Base-by-base conservation (phyloP, 202 grass and related monocot species). In the Carex arenaria region DNA sequence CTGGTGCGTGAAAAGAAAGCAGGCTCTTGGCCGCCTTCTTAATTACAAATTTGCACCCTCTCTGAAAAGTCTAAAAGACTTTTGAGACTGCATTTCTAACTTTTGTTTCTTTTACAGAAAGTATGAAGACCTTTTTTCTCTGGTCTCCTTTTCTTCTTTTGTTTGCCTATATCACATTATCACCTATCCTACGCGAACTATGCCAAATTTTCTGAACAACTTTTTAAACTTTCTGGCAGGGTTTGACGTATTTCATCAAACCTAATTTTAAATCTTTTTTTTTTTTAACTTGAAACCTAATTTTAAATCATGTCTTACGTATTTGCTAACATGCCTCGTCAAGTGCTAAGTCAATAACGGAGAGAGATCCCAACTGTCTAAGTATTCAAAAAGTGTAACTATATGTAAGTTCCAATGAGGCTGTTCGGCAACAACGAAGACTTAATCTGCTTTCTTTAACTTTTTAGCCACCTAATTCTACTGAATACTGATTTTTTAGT, bases 101-200 rank as follows among this genome's bases (percentile, higher is more conserved):
- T 70, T 82, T 69, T 70, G 65, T 60, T 78, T 78, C 54, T 78
- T 78, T 78, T 40, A 19, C 31, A 78, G 30, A 78, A 78, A 78
- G 54, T 78, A 22, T 78, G 15, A 60, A 78, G 6, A 17, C 38
- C 64, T 32, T 32, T 55, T 76, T 38, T 57, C 3, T 55, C 15
- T 12, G 0, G 28, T 60, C 74, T 60, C 11, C 28, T 78, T 78
- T 38, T 78, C 54, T 38, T 40, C 74, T 78, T 60, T 38, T 23
- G 19, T 49, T 72, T 14, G 68, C 40, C 40, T 72, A 9, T 15
- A 19, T 72, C 42, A 43, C 42, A 7, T 10, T 10, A 23, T 49
- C 10, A 20, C 26, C n/a, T 23, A 72, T 49, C 0, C n/a, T 23
- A 49, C 10, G 34, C 38, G 0, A 43, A 8, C 36, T 69, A 20